A percentile compares a stretch with the other conserved stretches of the same genome.
These are phyloP conservation scores for Nemophila menziesii DNA, from an alignment of 257 asterid species.

Conservation along the genomic window DNA sequence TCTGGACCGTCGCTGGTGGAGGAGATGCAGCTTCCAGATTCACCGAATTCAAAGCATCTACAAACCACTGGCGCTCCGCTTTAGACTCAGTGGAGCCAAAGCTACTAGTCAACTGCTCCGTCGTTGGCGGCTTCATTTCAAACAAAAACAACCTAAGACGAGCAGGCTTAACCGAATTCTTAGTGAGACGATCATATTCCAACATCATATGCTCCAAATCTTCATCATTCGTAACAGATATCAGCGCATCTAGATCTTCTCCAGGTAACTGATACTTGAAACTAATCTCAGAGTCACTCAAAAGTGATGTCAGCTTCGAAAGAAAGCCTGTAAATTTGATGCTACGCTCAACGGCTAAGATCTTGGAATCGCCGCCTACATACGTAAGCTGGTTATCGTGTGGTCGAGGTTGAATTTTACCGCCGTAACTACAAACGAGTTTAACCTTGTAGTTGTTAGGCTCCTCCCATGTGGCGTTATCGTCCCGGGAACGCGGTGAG, in stretches of 20 bases:
- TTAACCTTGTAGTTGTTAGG: constrained; percentile 24
- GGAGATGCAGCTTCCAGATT: constrained; percentile 16
- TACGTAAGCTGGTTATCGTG: constrained; percentile 87
- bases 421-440: constrained; percentile 70
- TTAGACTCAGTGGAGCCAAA: constrained; percentile 25
- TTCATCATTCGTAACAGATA: constrained; percentile 47
- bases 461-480: constrained; percentile 31
- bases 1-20: constrained; percentile 5
- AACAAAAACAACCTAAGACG: constrained; percentile 42
- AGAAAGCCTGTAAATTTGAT: constrained; percentile 18
- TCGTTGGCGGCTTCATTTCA: constrained; percentile 12
- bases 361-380: constrained; percentile 75
- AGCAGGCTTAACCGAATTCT: constrained; percentile 25
- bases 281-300: constrained; percentile 18
- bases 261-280: constrained; percentile 54
- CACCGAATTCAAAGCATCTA: constrained; percentile 31
- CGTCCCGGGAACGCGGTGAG: constrained; percentile 36
- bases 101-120: no score
- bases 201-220: constrained; percentile 61
- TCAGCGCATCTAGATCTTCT: constrained; percentile 52
- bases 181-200: constrained; percentile 36
- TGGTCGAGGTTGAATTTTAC: constrained; percentile 73
- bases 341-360: constrained; percentile 24
- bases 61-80: constrained; percentile 28
- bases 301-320: constrained; percentile 27